Base-by-base conservation (phyloP, 1,284 basidiomycete genomes). In the Irpex lacteus region DNA sequence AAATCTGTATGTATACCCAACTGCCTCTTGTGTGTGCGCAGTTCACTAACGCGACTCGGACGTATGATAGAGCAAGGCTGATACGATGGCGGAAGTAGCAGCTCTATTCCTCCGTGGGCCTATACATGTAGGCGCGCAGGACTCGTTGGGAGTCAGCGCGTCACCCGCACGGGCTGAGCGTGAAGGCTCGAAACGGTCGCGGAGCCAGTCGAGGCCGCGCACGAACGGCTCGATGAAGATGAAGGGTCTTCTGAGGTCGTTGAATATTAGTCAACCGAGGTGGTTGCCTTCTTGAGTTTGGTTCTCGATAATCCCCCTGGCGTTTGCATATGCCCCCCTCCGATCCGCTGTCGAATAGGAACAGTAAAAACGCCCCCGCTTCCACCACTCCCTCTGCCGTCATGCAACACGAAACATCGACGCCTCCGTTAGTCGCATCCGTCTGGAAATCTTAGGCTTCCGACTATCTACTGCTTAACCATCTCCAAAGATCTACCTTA, bases 31-130 rank as follows among this genome's bases (percentile, higher is more conserved):
- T 40, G 4, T 44, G 4, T 44, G 2, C 40, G 5, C 40, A 44
- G 40, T 11, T 8, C 40, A 44, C 40, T 44, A n/a, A n/a, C n/a
- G n/a, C n/a, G n/a, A n/a, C n/a, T n/a, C n/a, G n/a, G n/a, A n/a
- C n/a, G n/a, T n/a, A n/a, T n/a, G n/a, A n/a, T 53, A 65, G 63
- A 44, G 40, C 8, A 15, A 40, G 2, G 18, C 63, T 7, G 60
- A 65, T n/a, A 55, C 60, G 8, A 32, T 61, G 11, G 19, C 60
- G 3, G 64, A 65, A 26, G 61, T 65, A 4, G 64, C 64, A 5
- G 53, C 60, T 37, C 61, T 65, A 6, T 65, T 65, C 64, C 52
- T 65, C 55, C 61, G 53, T 32, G 50, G 60, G 13, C 63, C 63
- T 3, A 52, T 50, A 4, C 57, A 60, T 11, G 44, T n/a, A 4